Percentiles rank a stretch among this genome's conserved stretches.
These are phyloP conservation scores for Dispira simplex DNA, from an alignment of 192 early-diverging fungal genomes.

Conservation along the genomic window DNA sequence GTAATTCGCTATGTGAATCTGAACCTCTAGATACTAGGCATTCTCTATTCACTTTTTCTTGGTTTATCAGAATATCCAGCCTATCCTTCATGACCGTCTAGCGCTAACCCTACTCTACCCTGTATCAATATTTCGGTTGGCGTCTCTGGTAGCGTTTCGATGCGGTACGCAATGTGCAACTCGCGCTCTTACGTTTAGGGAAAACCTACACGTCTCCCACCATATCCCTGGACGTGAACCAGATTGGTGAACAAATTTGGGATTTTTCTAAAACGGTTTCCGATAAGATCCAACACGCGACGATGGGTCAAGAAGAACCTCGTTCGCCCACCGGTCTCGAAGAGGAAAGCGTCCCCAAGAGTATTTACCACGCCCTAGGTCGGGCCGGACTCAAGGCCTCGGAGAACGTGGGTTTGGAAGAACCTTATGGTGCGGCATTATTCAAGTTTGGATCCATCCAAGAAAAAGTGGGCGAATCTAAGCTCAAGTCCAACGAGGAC, in stretches of 20 bases:
- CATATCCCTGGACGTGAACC: conserved; percentile 43
- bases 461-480: conserved; percentile 70
- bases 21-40: too few species aligned
- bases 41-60: too few species aligned
- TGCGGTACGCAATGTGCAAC: conserved; percentile 49
- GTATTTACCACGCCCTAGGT: conserved; percentile 58
- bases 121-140: not conserved
- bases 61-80: too few species aligned
- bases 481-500: conserved; percentile 56
- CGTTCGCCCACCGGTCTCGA: conserved; percentile 22
- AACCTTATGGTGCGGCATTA: conserved; percentile 75
- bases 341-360: conserved; percentile 27
- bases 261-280: conserved; percentile 56
- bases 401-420: conserved; percentile 53
- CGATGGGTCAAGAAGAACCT: conserved; percentile 25
- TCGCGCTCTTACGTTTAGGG: conserved; percentile 51
- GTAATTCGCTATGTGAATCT: too few species aligned
- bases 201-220: conserved; percentile 55
- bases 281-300: conserved; percentile 39
- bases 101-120: not conserved
- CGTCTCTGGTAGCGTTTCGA: conserved; percentile 48
- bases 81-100: not conserved
- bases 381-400: conserved; percentile 49
- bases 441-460: conserved; percentile 73
- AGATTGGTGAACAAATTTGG: conserved; percentile 47